Base-by-base conservation (phyloP, 371 early-diverging fungal species). In the Rhizopus microsporus region DNA sequence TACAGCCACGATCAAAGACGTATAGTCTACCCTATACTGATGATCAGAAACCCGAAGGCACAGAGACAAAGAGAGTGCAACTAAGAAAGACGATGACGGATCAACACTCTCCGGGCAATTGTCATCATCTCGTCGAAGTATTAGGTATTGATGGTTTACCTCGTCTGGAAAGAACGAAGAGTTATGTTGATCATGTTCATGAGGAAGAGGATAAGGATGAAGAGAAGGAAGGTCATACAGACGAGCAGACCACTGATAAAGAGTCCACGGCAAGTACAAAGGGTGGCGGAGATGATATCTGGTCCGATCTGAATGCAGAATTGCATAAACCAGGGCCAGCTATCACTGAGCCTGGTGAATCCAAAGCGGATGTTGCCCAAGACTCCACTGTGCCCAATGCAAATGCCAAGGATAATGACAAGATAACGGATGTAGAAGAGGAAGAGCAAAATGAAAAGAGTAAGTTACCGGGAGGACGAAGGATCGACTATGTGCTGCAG, bases 401-500 rank as follows among this genome's bases (percentile, higher is more conserved):
- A 48, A 46, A 55, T 5, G 46, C 54, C 17, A 34, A 59, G 15
- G 39, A 60, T 23, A 32, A 47, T 5, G 54, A 63, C 56, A 57
- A 69, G n/a, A 44, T 45, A 12, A 38, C 46, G 38, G 45, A 51
- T 17, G 30, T 17, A 5, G 42, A 44, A 9, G 55, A 53, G 16
- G 51, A 54, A 15, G 60, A 67, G 10, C 31, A 49, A 29, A 57
- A 64, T 37, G 62, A 51, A 15, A 39, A 60, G 23, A 47, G 63
- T n/a, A 57, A 63, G 13, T 50, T 73, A 15, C 73, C 73, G 16
- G 69, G 69, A 10, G 46, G 55, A n/a, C 53, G 58, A 16, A 67
- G 80, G 16, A 74, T 75, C 10, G 80, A 80, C 47, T 72, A 69
- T 59, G 77, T 73, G 38, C 49, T 80, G 29, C 77, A 76, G 16